These are phyloP conservation scores for Kodamaea fungicola DNA, from an alignment of 1,139 yeast genomes.

Conservation along the genomic window DNA sequence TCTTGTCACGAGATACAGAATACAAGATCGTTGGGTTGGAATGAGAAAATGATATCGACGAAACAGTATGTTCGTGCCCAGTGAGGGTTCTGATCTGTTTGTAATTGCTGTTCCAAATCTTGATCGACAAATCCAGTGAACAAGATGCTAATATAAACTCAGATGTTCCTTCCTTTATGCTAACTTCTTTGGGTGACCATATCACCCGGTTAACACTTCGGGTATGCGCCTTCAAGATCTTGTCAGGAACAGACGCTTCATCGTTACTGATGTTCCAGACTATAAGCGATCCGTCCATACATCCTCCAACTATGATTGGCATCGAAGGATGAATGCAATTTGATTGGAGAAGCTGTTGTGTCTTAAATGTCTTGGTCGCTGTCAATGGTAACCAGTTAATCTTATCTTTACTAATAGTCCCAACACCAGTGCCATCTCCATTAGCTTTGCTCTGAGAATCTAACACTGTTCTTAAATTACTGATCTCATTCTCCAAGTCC, in stretches of 20 bases:
- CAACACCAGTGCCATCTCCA: slow-evolving; percentile 2
- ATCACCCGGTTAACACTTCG: slow-evolving; percentile 62
- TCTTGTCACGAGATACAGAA: slow-evolving; percentile 74
- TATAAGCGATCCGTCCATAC: slow-evolving; percentile 70
- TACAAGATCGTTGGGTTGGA: slow-evolving; percentile 44
- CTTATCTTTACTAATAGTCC: slow-evolving; percentile 29
- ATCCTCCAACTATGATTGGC: slow-evolving; percentile 64
- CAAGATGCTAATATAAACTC: slow-evolving; percentile 50
- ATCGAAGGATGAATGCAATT: slow-evolving; percentile 71
- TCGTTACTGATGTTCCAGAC: slow-evolving; percentile 68
- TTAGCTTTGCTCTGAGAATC: slow-evolving; percentile 24
- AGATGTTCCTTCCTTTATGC: slow-evolving; percentile 13
- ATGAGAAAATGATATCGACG: slow-evolving; percentile 53
- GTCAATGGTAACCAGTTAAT: slow-evolving; percentile 69
- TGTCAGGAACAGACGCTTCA: slow-evolving; percentile 61
- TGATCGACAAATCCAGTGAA: slow-evolving; percentile 71
- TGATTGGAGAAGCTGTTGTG: slow-evolving; percentile 63
- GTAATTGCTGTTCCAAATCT: slow-evolving; percentile 62
- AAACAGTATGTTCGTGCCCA: slow-evolving; percentile 92
- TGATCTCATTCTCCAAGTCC: slow-evolving; percentile 49
- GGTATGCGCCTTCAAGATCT: slow-evolving; percentile 72
- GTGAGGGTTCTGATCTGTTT: slow-evolving; percentile 61
- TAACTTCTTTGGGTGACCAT: slow-evolving; percentile 43
- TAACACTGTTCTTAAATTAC: slow-evolving; percentile 39
- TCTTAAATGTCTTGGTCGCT: slow-evolving; percentile 47